A percentile compares a stretch with the other conserved stretches of the same genome.
phyloP scores from a whole-genome alignment of 1,284 basidiomycete species.

The Jaminaea rosea region DNA sequence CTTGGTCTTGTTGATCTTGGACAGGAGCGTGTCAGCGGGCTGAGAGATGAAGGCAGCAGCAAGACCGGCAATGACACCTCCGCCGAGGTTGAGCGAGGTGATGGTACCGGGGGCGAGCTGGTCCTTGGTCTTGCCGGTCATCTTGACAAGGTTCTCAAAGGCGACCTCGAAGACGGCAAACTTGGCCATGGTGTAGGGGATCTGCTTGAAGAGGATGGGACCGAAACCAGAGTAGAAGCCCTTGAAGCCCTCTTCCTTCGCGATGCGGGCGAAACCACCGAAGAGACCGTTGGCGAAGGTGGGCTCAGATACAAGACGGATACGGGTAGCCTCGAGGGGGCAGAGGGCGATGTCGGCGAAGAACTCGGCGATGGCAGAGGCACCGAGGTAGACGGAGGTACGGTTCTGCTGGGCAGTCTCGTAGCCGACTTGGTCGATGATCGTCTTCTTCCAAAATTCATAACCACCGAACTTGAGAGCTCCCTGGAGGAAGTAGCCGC shows the following conservation, averaged over 20 bases:
- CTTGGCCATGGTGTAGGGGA: conserved; percentile 51
- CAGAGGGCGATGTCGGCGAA: conserved; percentile 47
- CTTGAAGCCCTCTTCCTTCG: conserved; percentile 41
- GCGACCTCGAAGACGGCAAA: conserved; percentile 48
- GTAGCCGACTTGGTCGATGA: conserved; percentile 42
- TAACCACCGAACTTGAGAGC: conserved; percentile 47
- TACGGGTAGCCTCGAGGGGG: conserved; percentile 47
- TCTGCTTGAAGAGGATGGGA: conserved; percentile 46
- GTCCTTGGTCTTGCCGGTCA: conserved; percentile 52
- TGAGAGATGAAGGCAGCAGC: conserved; percentile 46
- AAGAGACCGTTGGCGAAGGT: conserved; percentile 45
- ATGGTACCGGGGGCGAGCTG: conserved; percentile 43
- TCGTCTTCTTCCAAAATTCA: conserved; percentile 47
- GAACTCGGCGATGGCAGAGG: conserved; percentile 46
- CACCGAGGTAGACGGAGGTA: conserved; percentile 43
- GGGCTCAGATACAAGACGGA: conserved; percentile 47
- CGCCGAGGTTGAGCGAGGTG: conserved; percentile 42
- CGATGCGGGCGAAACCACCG: conserved; percentile 40
- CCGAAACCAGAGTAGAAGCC: conserved; percentile 49
- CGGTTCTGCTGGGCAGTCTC: conserved; percentile 44
- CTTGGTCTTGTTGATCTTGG: conserved; percentile 58
- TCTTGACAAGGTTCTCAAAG: conserved; percentile 51
- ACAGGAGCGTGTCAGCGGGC: conserved; percentile 49
- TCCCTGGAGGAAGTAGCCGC: conserved; percentile 47
- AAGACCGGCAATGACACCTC: conserved; percentile 47